Conservation (phyloP, 257 asterid genomes). For the Scutellaria baicalensis region DNA sequence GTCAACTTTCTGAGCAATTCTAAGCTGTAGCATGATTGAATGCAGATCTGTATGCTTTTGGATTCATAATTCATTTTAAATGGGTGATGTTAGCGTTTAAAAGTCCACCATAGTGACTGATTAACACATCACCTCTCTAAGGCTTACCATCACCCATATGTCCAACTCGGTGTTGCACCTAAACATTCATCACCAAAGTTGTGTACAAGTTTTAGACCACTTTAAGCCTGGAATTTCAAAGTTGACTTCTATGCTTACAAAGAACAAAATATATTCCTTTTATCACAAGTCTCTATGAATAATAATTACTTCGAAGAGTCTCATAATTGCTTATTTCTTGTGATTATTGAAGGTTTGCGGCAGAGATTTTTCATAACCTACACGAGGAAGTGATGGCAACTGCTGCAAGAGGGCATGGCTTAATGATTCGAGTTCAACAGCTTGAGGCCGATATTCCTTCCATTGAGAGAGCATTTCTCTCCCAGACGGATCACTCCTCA, state of each 20-base stretch:
- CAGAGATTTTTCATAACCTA: constrained; percentile 82
- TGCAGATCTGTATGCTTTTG: not conserved
- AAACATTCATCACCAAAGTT: not conserved
- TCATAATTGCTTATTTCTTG: constrained; percentile 24
- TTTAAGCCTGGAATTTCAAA: not conserved
- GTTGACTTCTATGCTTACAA: not conserved
- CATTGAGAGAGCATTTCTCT: constrained; percentile 79
- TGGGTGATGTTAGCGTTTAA: not conserved
- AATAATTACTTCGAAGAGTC: not conserved
- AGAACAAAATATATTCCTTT: not conserved
- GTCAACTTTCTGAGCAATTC: not conserved
- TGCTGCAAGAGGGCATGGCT: constrained; percentile 86
- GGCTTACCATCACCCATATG: not conserved
- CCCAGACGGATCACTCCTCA: constrained; percentile 82
- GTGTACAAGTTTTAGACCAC: not conserved
- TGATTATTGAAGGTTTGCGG: constrained; percentile 79
- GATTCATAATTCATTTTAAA: not conserved
- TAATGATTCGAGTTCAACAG: constrained; percentile 78
- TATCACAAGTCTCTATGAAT: not conserved
- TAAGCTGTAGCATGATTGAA: not conserved
- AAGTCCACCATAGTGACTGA: not conserved
- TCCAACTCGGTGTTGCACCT: not conserved
- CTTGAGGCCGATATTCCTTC: constrained; percentile 77
- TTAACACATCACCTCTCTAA: not conserved
- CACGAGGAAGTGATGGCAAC: constrained; percentile 90